Percentiles rank a stretch among this genome's conserved stretches.
Conservation (phyloP, 805 yeast genomes). For the Pichia gijzeniarum region DNA sequence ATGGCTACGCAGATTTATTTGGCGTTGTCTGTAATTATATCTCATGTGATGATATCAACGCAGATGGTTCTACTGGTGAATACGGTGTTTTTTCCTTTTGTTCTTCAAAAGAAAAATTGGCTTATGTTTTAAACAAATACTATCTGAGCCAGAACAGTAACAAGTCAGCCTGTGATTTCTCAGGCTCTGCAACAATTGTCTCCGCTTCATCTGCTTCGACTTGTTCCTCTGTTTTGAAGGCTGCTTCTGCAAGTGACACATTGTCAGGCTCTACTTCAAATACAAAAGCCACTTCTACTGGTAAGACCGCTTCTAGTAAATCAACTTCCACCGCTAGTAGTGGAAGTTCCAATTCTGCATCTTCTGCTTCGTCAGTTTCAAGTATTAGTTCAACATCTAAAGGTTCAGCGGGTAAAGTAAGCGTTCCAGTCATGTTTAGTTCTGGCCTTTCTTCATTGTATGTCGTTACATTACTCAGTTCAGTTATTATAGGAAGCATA, state of each 20-base stretch:
- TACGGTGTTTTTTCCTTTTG: constrained; percentile 78
- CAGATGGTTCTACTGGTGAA: constrained; percentile 55
- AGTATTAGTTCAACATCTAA: constrained; percentile 11
- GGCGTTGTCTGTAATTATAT: constrained; percentile 49
- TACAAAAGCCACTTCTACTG: neutral
- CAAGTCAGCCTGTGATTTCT: constrained; percentile 60
- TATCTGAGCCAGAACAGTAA: constrained; percentile 40
- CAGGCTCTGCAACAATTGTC: constrained; percentile 57
- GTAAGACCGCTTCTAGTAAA: too few relatives aligned
- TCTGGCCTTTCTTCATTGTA: constrained; percentile 33
- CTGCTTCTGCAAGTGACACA: constrained; percentile 19
- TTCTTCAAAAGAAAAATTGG: constrained; percentile 60
- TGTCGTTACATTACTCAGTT: constrained; percentile 6
- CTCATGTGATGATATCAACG: constrained; percentile 55
- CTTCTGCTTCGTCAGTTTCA: constrained; percentile 28
- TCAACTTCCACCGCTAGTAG: constrained; percentile 21
- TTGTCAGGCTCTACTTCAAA: neutral
- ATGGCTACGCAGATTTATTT: constrained; percentile 57
- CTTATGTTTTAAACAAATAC: constrained; percentile 61
- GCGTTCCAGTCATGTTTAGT: constrained; percentile 5
- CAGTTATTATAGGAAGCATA: constrained; percentile 7
- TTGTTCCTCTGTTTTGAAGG: constrained; percentile 41
- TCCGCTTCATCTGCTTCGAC: constrained; percentile 35
- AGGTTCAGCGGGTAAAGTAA: constrained; percentile 6
- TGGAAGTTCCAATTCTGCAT: constrained; percentile 19